Conservation (phyloP, 352 stramenopile genomes). For the Phytophthora aleatoria region DNA sequence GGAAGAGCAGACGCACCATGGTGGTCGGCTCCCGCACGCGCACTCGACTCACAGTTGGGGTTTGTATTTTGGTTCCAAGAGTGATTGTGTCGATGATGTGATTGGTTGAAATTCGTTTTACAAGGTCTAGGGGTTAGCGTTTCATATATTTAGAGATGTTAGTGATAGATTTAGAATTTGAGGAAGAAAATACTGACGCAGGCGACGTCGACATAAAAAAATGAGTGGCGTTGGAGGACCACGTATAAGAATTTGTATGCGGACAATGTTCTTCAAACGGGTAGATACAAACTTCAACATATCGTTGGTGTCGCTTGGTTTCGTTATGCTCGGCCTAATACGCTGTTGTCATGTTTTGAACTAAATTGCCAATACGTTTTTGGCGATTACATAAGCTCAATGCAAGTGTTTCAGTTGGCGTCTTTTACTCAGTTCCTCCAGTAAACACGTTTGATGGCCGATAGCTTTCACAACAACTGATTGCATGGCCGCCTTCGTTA, state of each 20-base stretch:
- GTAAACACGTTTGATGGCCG: no score
- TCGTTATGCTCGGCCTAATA: no score
- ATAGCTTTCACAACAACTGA: background rate
- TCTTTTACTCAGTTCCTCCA: no score
- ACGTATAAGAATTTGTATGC: conserved; percentile 34
- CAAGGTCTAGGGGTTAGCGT: background rate
- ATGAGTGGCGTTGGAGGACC: conserved; percentile 27
- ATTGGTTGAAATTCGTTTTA: conserved; percentile 26
- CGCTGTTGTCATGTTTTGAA: no score
- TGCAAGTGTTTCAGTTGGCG: background rate
- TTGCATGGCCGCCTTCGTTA: background rate
- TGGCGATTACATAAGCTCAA: background rate
- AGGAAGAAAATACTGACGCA: conserved; percentile 20
- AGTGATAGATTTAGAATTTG: conserved; percentile 6
- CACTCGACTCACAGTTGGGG: conserved; percentile 9
- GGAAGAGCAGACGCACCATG: conserved; percentile 24
- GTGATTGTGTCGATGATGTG: conserved; percentile 14
- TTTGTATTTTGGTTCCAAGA: conserved; percentile 8
- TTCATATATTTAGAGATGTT: conserved; percentile 16
- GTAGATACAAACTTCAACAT: conserved; percentile 32
- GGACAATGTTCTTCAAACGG: conserved; percentile 19
- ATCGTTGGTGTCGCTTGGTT: background rate
- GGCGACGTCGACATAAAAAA: conserved; percentile 30
- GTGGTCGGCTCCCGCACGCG: conserved; percentile 7
- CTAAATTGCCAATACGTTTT: no score